phyloP scores from a whole-genome alignment of 1,139 yeast genomes.

The Yamadazyma buinensis region DNA sequence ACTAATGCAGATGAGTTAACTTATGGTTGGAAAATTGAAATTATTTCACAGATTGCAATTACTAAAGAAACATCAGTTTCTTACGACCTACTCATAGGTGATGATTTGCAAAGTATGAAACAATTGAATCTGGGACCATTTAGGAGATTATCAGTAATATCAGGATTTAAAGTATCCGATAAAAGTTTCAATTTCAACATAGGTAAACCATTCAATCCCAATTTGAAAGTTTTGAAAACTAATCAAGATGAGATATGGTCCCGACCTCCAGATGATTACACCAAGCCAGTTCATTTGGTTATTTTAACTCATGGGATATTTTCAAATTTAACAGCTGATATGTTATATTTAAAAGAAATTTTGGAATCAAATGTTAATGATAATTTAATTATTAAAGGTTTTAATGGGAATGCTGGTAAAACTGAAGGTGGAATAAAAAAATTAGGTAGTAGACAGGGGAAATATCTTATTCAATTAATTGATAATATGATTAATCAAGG shows the following conservation, averaged over 20 bases:
- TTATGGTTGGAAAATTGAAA: constrained; percentile 77
- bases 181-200: constrained; percentile 8
- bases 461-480: constrained; percentile 59
- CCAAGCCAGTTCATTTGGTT: constrained; percentile 63
- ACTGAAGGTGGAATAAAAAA: constrained; percentile 88
- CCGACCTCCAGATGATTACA: constrained; percentile 35
- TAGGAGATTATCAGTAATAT: constrained; percentile 14
- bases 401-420: constrained; percentile 74
- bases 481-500: constrained; percentile 23
- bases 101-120: constrained; percentile 30
- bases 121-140: constrained; percentile 26
- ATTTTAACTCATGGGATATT: constrained; percentile 88
- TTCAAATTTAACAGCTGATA: constrained; percentile 84
- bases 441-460: constrained; percentile 75
- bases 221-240: constrained; percentile 39
- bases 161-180: no score
- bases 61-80: constrained; percentile 61
- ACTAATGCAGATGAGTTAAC: constrained; percentile 7
- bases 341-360: constrained; percentile 79
- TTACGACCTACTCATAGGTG: constrained; percentile 64
- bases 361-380: constrained; percentile 61
- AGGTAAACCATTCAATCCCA: constrained; percentile 17
- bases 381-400: constrained; percentile 76
- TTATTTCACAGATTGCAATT: constrained; percentile 78
- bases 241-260: constrained; percentile 74